Evolutionary conservation across 495 filamentous ascomycete genomes (phyloP).

Genomic region (Penicillium cataractarum): DNA sequence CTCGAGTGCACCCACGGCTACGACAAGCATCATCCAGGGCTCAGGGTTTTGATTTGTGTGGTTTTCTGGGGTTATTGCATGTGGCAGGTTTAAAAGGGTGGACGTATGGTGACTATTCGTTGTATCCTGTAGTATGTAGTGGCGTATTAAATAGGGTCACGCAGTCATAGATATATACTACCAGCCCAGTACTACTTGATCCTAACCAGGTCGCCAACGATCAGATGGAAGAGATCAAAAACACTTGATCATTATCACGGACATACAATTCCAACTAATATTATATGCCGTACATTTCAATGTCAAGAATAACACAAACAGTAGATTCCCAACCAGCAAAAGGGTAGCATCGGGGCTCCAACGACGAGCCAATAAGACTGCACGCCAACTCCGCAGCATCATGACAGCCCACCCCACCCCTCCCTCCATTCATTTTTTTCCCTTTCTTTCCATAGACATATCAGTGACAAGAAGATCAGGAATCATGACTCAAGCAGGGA

Average conservation of each 20-base stretch:
- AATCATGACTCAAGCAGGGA: constrained; percentile 22
- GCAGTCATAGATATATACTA: not conserved
- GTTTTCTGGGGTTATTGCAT: not conserved
- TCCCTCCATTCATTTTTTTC: constrained; percentile 2
- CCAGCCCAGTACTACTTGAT: not conserved
- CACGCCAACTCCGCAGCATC: constrained; percentile 22
- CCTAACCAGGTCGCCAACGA: not conserved
- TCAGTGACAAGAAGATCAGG: not conserved
- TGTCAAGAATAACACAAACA: not conserved
- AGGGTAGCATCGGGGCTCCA: not conserved
- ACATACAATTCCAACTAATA: no score
- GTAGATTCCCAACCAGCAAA: not conserved
- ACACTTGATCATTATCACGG: no score
- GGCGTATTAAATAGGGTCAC: not conserved
- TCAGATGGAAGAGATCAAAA: no score
- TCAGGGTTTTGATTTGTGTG: not conserved
- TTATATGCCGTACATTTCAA: no score
- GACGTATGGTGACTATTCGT: not conserved
- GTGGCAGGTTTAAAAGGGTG: not conserved
- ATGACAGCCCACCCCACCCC: constrained; percentile 10
- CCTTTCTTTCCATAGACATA: not conserved
- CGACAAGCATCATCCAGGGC: constrained; percentile 2
- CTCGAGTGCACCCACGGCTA: not conserved
- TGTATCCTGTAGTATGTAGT: not conserved
- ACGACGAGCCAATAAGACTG: constrained; percentile 15